Base-by-base conservation (phyloP, 108 stramenopile species). In the Pinguiococcus pyrenoidosus region DNA sequence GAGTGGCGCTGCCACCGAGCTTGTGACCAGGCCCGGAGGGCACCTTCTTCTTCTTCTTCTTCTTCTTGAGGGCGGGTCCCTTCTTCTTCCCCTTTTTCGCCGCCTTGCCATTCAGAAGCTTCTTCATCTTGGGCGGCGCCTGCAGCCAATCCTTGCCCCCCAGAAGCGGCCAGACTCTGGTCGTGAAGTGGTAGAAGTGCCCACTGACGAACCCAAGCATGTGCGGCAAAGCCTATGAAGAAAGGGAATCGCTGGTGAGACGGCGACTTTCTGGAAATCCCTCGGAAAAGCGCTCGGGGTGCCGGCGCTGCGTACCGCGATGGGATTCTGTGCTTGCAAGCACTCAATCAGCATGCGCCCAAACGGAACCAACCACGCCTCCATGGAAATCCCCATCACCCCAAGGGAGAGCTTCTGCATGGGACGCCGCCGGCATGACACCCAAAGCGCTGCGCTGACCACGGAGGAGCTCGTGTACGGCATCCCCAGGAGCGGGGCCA, bases 121-220 rank as follows among this genome's bases (percentile, higher is more conserved):
- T 32, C 20, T 50, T 42, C 50, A 51, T 29, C 59, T 50, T 51
- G 27, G 17, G 43, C 4, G 59, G 59, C 24, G 59, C 59, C 27
- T 41, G 39, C 50, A 61, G 50, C 21, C 49, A 41, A 25, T 44
- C 40, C 18, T 44, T 34, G 2, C 30, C 49, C 25, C 59, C 59
- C 59, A 61, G 51, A 17, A 50, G 43, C 24, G 59, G 59, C 34
- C 33, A 47, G 32, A 51, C 50, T 32, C 44, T 40, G 26, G 42
- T 42, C 30, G 45, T 45, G 36, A 61, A 61, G 43, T 51, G 32
- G 51, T 61, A 61, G 26, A 61, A 23, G 29, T 61, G 59, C 4
- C 59, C 59, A 25, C 34, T 37, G n/a, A 49, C 29, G 32, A 49
- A 45, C 1, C 48, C 47, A 22, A 59, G 22, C 39, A 41, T 16